phyloP scores from a whole-genome alignment of 2,329 filamentous ascomycete genomes.

The Lasiodiplodia sp. region DNA sequence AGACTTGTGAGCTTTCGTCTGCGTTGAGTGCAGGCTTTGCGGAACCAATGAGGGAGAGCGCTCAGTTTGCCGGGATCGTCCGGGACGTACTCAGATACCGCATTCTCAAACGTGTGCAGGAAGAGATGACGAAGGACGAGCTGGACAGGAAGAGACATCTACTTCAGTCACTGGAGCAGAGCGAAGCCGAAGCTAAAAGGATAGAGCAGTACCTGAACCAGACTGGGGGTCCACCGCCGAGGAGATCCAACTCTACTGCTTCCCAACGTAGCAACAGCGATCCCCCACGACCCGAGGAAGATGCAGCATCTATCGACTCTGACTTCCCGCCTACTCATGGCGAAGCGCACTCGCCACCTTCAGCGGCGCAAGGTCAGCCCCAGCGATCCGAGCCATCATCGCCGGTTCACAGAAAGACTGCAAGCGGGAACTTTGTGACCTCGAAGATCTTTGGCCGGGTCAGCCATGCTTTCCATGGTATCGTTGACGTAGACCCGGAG shows the following conservation, averaged over 20 bases:
- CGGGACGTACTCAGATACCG: slow-evolving; percentile 87
- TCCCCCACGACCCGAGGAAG: slow-evolving; percentile 65
- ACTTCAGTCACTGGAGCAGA: slow-evolving; percentile 88
- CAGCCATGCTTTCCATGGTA: slow-evolving; percentile 93
- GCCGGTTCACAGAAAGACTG: slow-evolving; percentile 74
- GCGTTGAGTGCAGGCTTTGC: slow-evolving; percentile 93
- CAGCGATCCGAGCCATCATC: slow-evolving; percentile 37
- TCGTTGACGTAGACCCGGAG: slow-evolving; percentile 95
- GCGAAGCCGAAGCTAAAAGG: slow-evolving; percentile 88
- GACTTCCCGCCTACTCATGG: slow-evolving; percentile 93
- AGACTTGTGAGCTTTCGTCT: slow-evolving; percentile 87
- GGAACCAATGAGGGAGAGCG: slow-evolving; percentile 96
- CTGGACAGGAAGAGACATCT: slow-evolving; percentile 83
- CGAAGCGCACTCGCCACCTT: slow-evolving; percentile 70
- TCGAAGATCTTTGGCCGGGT: slow-evolving; percentile 93
- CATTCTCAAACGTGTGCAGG: slow-evolving; percentile 91
- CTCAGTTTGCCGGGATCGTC: slow-evolving; percentile 95
- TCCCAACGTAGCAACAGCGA: slow-evolving; percentile 53
- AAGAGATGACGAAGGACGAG: slow-evolving; percentile 96
- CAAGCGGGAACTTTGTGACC: slow-evolving; percentile 85
- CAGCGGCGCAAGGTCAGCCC: slow-evolving; percentile 75
- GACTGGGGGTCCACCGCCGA: slow-evolving; percentile 71
- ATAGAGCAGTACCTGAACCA: slow-evolving; percentile 86
- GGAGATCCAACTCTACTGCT: slow-evolving; percentile 70
- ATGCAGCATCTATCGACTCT: slow-evolving; percentile 91